phyloP scores from a whole-genome alignment of 2,329 filamentous ascomycete genomes.

The Clonostachys rosea region DNA sequence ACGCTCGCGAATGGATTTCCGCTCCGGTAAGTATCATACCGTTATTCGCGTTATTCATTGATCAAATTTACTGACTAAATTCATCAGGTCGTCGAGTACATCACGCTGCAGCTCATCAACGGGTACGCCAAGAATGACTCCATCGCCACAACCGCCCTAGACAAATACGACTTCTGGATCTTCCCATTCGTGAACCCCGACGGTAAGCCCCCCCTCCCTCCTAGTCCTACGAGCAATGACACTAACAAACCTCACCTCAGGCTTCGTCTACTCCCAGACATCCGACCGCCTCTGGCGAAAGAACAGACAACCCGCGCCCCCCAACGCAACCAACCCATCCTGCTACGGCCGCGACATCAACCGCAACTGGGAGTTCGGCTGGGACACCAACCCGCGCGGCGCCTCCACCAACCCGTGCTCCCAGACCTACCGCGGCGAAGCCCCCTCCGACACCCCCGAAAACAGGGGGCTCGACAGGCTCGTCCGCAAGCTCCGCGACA shows the following conservation, averaged over 20 bases:
- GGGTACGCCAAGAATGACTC: constrained; percentile 29
- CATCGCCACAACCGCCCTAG: constrained; percentile 33
- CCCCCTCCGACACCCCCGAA: constrained; percentile 37
- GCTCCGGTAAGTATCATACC: constrained; percentile 46
- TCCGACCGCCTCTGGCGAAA: constrained; percentile 46
- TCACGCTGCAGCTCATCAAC: constrained; percentile 36
- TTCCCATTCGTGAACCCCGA: constrained; percentile 45
- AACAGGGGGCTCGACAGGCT: constrained; percentile 33
- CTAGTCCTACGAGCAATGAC: no score
- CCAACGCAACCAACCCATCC: constrained; percentile 8
- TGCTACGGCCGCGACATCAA: constrained; percentile 49
- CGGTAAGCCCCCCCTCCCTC: constrained; percentile 14
- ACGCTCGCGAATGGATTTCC: constrained; percentile 51
- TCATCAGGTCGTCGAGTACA: constrained; percentile 34
- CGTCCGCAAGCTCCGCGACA: constrained; percentile 19
- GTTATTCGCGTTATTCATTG: not conserved
- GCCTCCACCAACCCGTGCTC: constrained; percentile 42
- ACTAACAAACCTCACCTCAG: constrained; percentile 9
- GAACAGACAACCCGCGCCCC: constrained; percentile 34
- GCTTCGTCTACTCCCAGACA: constrained; percentile 40
- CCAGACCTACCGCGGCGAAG: constrained; percentile 35
- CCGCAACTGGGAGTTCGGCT: constrained; percentile 47
- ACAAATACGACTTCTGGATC: constrained; percentile 55
- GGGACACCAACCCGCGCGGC: constrained; percentile 35
- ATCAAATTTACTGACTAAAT: constrained; percentile 14